Conservation (phyloP, 257 asterid genomes). For the Nicotiana knightiana region DNA sequence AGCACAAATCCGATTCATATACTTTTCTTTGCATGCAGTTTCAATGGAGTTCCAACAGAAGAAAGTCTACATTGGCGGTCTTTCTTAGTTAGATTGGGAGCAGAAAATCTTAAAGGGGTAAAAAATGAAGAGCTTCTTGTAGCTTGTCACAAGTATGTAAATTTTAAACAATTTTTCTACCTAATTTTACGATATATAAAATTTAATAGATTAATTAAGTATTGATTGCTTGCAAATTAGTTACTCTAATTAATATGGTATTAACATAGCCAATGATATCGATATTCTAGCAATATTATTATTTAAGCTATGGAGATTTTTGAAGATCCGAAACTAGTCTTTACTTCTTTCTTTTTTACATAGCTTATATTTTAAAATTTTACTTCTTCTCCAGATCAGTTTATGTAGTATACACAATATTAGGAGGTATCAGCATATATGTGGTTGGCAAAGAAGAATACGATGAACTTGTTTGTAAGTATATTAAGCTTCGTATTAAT, state of each 20-base stretch:
- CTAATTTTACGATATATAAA: background rate
- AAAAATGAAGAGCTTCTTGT: slow-evolving; percentile 96
- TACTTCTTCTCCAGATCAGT: slow-evolving; percentile 61
- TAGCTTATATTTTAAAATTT: background rate
- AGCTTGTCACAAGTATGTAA: slow-evolving; percentile 60
- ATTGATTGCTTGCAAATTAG: background rate
- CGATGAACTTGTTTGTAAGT: slow-evolving; percentile 93
- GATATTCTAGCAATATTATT: background rate
- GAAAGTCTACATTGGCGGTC: slow-evolving; percentile 95
- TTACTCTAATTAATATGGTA: background rate
- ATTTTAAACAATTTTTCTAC: background rate
- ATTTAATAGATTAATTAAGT: background rate
- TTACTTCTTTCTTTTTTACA: background rate
- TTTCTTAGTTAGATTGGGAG: slow-evolving; percentile 84
- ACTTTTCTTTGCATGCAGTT: slow-evolving; percentile 31
- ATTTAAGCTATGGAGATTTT: background rate
- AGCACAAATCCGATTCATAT: background rate
- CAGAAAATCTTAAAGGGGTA: slow-evolving; percentile 83
- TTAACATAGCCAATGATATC: background rate
- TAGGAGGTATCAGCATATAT: slow-evolving; percentile 84
- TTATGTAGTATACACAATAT: slow-evolving; percentile 84
- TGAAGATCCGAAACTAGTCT: background rate
- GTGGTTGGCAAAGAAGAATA: slow-evolving; percentile 97
- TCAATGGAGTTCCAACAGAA: slow-evolving; percentile 94
- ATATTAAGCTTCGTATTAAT: background rate